phyloP scores from a whole-genome alignment of 257 asterid species.

The Penstemon eatonii region DNA sequence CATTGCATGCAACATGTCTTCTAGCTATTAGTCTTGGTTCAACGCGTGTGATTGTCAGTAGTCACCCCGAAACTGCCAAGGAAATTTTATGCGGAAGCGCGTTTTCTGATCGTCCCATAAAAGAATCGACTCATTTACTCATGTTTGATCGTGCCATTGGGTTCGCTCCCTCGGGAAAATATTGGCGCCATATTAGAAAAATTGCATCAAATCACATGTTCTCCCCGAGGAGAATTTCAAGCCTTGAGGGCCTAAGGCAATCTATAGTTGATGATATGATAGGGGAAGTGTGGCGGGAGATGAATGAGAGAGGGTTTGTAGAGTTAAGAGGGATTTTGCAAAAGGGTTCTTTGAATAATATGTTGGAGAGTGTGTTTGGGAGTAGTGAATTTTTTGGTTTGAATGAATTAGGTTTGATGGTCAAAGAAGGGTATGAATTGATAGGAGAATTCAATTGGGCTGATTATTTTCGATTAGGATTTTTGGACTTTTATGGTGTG shows the following conservation, averaged over 20 bases:
- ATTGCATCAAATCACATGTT: slow-evolving; percentile 59
- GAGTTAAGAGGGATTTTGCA: slow-evolving; percentile 48
- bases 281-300: slow-evolving; percentile 29
- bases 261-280: slow-evolving; percentile 38
- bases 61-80: slow-evolving; percentile 65
- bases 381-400: slow-evolving; percentile 25
- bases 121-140: slow-evolving; percentile 55
- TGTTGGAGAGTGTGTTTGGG: slow-evolving; percentile 67
- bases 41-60: slow-evolving; percentile 47
- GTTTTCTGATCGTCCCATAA: slow-evolving; percentile 54
- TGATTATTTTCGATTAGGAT: slow-evolving; percentile 54
- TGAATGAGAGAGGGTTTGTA: slow-evolving; percentile 39
- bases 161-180: slow-evolving; percentile 50
- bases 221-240: slow-evolving; percentile 49
- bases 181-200: slow-evolving; percentile 57
- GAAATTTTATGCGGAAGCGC: slow-evolving; percentile 51
- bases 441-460: slow-evolving; percentile 66
- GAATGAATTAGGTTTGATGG: slow-evolving; percentile 50
- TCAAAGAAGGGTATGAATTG: slow-evolving; percentile 66
- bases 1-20: slow-evolving; percentile 42
- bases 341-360: slow-evolving; percentile 50
- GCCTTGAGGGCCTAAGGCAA: slow-evolving; percentile 47
- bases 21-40: slow-evolving; percentile 61
- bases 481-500: slow-evolving; percentile 56
- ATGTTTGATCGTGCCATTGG: slow-evolving; percentile 76